These are phyloP conservation scores for Leccinum uliginosum DNA, from an alignment of 768 basidiomycete species.

Conservation along the genomic window DNA sequence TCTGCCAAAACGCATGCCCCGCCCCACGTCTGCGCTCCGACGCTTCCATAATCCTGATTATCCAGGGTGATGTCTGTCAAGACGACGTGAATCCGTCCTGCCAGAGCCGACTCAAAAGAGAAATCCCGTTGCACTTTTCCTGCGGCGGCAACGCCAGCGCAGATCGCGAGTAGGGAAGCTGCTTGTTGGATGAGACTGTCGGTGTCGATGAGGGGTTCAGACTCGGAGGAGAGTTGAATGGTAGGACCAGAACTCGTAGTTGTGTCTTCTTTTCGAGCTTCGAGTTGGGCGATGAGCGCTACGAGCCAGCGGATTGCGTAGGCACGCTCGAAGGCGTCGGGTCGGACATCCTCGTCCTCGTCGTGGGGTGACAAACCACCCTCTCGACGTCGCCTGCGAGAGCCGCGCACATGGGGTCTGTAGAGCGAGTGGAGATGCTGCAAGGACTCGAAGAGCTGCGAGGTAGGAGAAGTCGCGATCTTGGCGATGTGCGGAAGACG, in stretches of 20 bases:
- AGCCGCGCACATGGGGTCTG: conserved; percentile 59
- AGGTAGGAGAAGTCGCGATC: conserved; percentile 33
- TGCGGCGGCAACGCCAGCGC: conserved; percentile 60
- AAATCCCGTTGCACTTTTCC: conserved; percentile 54
- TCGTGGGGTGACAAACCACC: not conserved
- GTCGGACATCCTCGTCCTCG: conserved; percentile 24
- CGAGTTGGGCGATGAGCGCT: conserved; percentile 46
- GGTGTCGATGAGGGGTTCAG: not conserved
- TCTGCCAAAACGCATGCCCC: conserved; percentile 78
- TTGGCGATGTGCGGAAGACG: conserved; percentile 49
- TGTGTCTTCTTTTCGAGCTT: conserved; percentile 5
- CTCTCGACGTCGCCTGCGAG: conserved; percentile 35
- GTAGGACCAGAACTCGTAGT: not conserved
- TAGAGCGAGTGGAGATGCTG: conserved; percentile 52
- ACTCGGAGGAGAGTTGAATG: not conserved
- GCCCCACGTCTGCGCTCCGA: conserved; percentile 90
- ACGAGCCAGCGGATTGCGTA: conserved; percentile 75
- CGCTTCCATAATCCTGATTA: conserved; percentile 63
- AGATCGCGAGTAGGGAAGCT: conserved; percentile 59
- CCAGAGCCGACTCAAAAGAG: conserved; percentile 33
- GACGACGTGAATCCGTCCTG: conserved; percentile 32
- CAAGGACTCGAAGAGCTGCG: conserved; percentile 42
- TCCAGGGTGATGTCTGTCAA: conserved; percentile 68
- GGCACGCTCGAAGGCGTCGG: conserved; percentile 65
- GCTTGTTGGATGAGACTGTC: conserved; percentile 49